Percentiles rank a stretch among this genome's conserved stretches.
Conservation (phyloP, 257 asterid species). For the Capsicum pubescens region DNA sequence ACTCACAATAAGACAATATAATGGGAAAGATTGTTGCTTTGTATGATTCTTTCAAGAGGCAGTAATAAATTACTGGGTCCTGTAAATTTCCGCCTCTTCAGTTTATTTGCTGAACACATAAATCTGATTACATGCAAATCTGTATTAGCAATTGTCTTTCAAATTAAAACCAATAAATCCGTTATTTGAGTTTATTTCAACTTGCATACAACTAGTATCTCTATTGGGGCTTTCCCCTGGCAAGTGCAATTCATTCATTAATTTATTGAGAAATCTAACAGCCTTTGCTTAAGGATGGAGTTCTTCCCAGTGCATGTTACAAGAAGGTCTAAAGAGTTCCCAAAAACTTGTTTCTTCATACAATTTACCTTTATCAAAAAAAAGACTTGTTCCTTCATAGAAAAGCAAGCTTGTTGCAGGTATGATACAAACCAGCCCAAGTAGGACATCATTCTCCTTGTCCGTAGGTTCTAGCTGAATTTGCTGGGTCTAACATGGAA, state of each 20-base stretch:
- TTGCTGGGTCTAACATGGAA: constrained; percentile 19
- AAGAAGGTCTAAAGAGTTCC: constrained; percentile 15
- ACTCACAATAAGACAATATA: constrained; percentile 11
- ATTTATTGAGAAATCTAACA: neutral
- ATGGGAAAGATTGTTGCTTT: constrained; percentile 10
- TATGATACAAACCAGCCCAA: constrained; percentile 8
- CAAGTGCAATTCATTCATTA: neutral
- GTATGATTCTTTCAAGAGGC: neutral
- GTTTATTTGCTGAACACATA: constrained; percentile 14
- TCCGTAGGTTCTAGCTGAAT: constrained; percentile 3
- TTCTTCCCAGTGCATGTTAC: neutral
- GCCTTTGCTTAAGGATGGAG: constrained; percentile 14
- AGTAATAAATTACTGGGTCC: constrained; percentile 18
- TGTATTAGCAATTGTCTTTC: neutral
- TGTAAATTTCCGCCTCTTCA: neutral
- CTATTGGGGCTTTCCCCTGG: neutral
- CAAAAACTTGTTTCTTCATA: neutral
- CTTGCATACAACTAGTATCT: neutral
- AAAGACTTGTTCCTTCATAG: neutral
- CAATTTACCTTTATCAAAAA: neutral
- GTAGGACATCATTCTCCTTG: constrained; percentile 19
- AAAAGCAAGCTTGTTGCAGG: constrained; percentile 9
- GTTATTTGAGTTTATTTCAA: constrained; percentile 19
- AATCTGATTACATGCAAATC: constrained; percentile 10
- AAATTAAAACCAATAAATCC: neutral